Base-by-base conservation (phyloP, 768 basidiomycete genomes). In the Trametes meyenii region DNA sequence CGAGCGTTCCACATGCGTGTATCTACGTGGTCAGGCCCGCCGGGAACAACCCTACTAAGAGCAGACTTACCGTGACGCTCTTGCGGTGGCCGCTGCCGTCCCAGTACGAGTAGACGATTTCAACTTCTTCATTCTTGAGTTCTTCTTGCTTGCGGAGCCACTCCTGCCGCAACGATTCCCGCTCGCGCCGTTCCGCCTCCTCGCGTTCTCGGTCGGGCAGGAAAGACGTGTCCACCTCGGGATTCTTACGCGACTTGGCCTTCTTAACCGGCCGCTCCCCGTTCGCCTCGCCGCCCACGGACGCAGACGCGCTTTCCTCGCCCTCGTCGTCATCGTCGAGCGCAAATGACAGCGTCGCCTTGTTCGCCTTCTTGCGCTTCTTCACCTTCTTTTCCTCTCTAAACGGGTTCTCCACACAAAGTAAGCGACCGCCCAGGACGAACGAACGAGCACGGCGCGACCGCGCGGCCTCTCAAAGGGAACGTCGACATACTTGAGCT, bases 141-240 rank as follows among this genome's bases (percentile, higher is more conserved):
- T 86, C 80, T 62, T 88, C 82, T 67, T 91, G 89, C 63, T 80
- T 80, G 66, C 75, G 78, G 36, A 98, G 79, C 95, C 96, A 99
- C 73, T 97, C 87, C 61, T 94, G 82, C 2, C 97, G 82, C 42
- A 99, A 80, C 51, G 90, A 83, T 72, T 99, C 97, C 40, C 96
- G 81, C 73, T 95, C 89, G 61, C 83, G 83, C 16, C 96, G 85
- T 73, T 99, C 97, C 8, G 85, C 84, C 71, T 96, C 95, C 71
- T 99, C 97, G 12, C 97, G 89, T 23, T 96, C 94, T n/a, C 97
- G 85, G 74, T 99, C 97, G 1, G 97, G 97, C 8, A 99, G 82
- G 77, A 99, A 99, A 1, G 96, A 98, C 0, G 97, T 99, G 70
- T 98, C 97, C 33, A 98, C 97, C 45, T 89, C 81, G 0, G 97